Evolutionary conservation across 805 yeast genomes (phyloP).

Genomic region (Candida xiaguanensis): DNA sequence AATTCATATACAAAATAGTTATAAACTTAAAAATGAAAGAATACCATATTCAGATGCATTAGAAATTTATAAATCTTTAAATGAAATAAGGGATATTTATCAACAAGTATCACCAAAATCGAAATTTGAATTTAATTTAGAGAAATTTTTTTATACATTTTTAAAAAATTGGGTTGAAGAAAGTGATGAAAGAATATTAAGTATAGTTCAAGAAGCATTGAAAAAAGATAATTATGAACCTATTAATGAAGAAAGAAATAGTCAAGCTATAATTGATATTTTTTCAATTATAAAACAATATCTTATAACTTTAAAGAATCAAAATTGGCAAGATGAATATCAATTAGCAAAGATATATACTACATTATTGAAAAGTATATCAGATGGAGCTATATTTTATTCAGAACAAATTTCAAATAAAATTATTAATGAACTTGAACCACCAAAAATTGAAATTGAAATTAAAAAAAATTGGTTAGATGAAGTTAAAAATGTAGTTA

Average conservation of each 20-base stretch:
- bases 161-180: constrained; percentile 37
- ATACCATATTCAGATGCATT: constrained; percentile 54
- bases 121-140: constrained; percentile 51
- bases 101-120: constrained; percentile 42
- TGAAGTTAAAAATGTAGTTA: constrained; percentile 51
- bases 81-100: constrained; percentile 50
- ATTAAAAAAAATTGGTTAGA: constrained; percentile 39
- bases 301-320: constrained; percentile 50
- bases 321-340: constrained; percentile 63
- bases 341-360: constrained; percentile 66
- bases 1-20: constrained; percentile 45
- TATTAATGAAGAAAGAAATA: constrained; percentile 41
- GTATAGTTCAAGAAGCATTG: constrained; percentile 53
- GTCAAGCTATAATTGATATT: constrained; percentile 65
- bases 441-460: constrained; percentile 17
- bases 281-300: constrained; percentile 60
- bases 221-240: constrained; percentile 56
- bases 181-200: constrained; percentile 43
- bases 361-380: constrained; percentile 55
- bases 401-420: constrained; percentile 34
- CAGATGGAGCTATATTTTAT: constrained; percentile 56
- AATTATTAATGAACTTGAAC: constrained; percentile 41
- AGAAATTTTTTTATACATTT: constrained; percentile 46
- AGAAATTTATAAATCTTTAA: constrained; percentile 50
- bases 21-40: constrained; percentile 24